Evolutionary conservation across 129 eudicot species (phyloP), one percentile per base, ranked within the genome.

Genomic region (Smallanthus sonchifolius): DNA sequence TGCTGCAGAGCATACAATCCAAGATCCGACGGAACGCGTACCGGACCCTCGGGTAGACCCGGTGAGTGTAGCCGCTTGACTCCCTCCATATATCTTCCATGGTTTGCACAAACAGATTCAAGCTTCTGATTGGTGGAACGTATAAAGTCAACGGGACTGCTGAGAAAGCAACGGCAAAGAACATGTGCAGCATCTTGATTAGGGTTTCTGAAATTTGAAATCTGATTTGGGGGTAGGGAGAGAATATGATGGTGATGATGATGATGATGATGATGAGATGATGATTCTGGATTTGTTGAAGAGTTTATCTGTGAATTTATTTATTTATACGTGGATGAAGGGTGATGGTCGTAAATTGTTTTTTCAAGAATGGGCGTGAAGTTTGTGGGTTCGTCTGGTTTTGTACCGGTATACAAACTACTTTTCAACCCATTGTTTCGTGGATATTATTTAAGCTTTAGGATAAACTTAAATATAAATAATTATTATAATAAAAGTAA

Each of bases 111-210:
- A 93, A 93, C 9, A 79, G 82, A 78, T 84, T 93, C 72, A 93
- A 82, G 85, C 85, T 85, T 77, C 98, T 84, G 16, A 93, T 42
- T 13, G 98, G 98, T 3, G 98, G 98, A 3, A 93, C 75, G 51
- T 93, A 93, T 30, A 93, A 80, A 62, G 92, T 88, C 85, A 93
- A 83, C 76, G 98, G 98, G 74, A 85, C 97, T 17, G 98, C 96
- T 24, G 98, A 90, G 52, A 93, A 90, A 3, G 97, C 97, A 65
- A 88, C 89, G 7, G 97, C 86, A 35, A 93, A 90, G 84, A 93
- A 88, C 82, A 88, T 59, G 65, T 86, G 96, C 79, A 90, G 10
- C 97, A 94, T 88, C 86, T 81, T 67, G 39, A 35, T 16, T 60
- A 49, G 45, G 49, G 44, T 6, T 47, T 48, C 44, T 44, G 44